Percentiles rank a stretch among this genome's conserved stretches.
Conservation (phyloP, 805 yeast genomes). For the Metschnikowia hibisci region DNA sequence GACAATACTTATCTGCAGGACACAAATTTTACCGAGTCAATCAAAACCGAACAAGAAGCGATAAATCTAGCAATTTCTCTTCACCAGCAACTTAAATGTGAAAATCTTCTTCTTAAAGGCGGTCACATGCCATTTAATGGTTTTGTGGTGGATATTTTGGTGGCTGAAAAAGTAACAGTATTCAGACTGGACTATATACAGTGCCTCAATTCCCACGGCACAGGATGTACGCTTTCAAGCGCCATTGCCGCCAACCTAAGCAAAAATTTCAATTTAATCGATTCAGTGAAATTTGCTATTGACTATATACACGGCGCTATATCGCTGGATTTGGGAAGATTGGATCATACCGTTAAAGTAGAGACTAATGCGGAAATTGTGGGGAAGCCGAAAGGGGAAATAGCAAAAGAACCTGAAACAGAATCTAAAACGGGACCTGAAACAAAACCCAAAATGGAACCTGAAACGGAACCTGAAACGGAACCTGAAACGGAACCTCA, state of each 20-base stretch:
- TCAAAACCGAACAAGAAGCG: constrained; percentile 35
- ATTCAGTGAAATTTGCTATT: constrained; percentile 54
- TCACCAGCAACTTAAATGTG: constrained; percentile 34
- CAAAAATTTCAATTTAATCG: constrained; percentile 40
- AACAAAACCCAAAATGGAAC: too few relatives aligned
- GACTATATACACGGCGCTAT: constrained; percentile 63
- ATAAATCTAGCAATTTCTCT: constrained; percentile 21
- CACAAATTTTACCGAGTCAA: too few relatives aligned
- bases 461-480: too few relatives aligned
- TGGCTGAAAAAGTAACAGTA: constrained; percentile 30
- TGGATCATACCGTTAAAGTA: constrained; percentile 54
- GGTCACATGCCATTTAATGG: constrained; percentile 61
- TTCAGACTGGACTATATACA: constrained; percentile 45
- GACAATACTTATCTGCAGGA: too few relatives aligned
- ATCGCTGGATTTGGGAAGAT: constrained; percentile 59
- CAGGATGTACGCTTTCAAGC: constrained; percentile 86
- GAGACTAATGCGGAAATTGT: neutral
- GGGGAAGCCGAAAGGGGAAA: neutral
- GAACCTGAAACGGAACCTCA: too few relatives aligned
- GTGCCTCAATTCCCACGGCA: constrained; percentile 72
- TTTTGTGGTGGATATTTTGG: neutral
- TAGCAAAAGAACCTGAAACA: neutral
- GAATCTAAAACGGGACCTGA: too few relatives aligned
- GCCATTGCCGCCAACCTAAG: constrained; percentile 77
- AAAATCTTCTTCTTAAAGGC: constrained; percentile 68